Evolutionary conservation across 2,329 filamentous ascomycete species (phyloP), one percentile per base, ranked within the genome.

Genomic region (Apiospora malaysiana): DNA sequence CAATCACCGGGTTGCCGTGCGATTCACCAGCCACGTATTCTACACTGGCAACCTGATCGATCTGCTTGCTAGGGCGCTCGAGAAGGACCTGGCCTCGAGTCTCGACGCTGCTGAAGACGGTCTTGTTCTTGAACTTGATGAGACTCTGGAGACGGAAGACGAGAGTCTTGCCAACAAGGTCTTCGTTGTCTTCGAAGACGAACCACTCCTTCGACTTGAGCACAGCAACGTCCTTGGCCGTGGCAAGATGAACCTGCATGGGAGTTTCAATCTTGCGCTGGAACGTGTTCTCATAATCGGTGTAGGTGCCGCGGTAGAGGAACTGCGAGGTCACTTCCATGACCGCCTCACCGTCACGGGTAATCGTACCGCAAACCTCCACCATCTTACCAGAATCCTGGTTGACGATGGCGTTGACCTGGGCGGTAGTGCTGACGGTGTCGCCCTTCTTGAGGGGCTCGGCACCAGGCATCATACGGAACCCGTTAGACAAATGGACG

Each of bases 251-350:
- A 40, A 99, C 86, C 83, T 99, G 93, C 87, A 98, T 96, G 0
- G 95, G 95, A 1, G 93, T 97, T 85, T 99, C 96, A 8, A 91
- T 90, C 89, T 98, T 98, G 80, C 96, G 93, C 85, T 98, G 95
- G 91, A 99, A 99, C 8, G 97, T 99, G 85, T 97, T 99, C 84
- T 98, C 93, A 77, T 90, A 99, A 82, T 99, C 97, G 70, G 89
- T 93, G 84, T 99, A 99, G 42, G 88, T 87, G 70, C 96, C 96
- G 68, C 97, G 92, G 87, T 99, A 99, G 78, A 99, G 83, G 88
- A 99, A 99, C 82, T 99, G 96, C 73, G 94, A 98, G 16, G 95
- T 98, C 40, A 99, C 96, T 80, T 99, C 94, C 96, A 99, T 99
- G 73, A 99, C 94, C 7, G 94, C 88, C 81, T 93, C 83, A 37